phyloP scores from a whole-genome alignment of 2,329 filamentous ascomycete species.

The Exophiala aquamarina region DNA sequence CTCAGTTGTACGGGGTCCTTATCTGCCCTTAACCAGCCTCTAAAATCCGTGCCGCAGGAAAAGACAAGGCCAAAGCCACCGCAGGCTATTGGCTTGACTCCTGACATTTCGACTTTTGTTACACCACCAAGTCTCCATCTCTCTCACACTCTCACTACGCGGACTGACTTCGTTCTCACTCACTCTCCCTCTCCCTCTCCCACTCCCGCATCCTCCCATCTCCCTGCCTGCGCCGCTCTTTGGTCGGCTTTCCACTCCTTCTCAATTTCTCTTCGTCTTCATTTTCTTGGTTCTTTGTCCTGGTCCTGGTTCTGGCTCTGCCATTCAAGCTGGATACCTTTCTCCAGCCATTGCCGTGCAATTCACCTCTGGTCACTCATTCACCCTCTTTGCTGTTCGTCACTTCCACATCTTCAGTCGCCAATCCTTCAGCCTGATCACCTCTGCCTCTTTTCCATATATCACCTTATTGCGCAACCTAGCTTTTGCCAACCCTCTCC shows the following conservation, averaged over 20 bases:
- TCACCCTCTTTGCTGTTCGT: background rate
- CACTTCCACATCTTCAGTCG: too few relatives aligned
- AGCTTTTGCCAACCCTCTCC: background rate
- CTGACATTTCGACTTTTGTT: constrained; percentile 7
- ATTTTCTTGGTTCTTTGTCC: constrained; percentile 1
- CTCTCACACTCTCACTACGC: too few relatives aligned
- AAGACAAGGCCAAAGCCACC: too few relatives aligned
- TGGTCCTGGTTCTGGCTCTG: constrained; percentile 17
- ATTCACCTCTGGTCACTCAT: constrained; percentile 9
- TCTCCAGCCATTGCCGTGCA: constrained; percentile 16
- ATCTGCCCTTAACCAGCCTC: too few relatives aligned
- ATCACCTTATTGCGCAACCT: background rate
- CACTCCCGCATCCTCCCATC: background rate
- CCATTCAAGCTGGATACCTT: constrained; percentile 1
- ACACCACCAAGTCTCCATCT: constrained; percentile 11
- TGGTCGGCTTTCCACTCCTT: constrained; percentile 19
- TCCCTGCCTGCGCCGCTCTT: constrained; percentile 8
- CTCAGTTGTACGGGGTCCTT: too few relatives aligned
- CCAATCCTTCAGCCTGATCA: too few relatives aligned
- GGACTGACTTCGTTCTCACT: too few relatives aligned
- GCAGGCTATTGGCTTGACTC: background rate
- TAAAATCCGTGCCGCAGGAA: too few relatives aligned
- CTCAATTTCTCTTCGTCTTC: constrained; percentile 12
- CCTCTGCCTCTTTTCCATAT: too few relatives aligned
- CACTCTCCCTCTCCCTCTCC: background rate